phyloP scores from a whole-genome alignment of 805 yeast species.

The Yamadazyma phyllophila region DNA sequence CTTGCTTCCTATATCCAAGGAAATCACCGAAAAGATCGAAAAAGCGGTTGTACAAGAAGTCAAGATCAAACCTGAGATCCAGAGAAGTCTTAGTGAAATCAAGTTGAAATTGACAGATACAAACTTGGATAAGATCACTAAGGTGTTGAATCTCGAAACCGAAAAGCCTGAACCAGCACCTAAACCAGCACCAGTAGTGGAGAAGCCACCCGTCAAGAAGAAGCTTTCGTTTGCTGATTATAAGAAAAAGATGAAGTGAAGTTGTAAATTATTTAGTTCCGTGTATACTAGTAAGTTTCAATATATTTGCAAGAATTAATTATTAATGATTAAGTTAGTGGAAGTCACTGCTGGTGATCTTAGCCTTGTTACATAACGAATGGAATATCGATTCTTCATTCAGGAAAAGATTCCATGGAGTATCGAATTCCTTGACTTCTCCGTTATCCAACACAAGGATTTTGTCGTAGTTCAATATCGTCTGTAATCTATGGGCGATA shows the following conservation, averaged over 20 bases:
- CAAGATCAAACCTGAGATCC: constrained; percentile 12
- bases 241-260: constrained; percentile 51
- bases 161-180: constrained; percentile 8
- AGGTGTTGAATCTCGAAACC: constrained; percentile 6
- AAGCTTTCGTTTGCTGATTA: constrained; percentile 76
- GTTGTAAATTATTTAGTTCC: not conserved
- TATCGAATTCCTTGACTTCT: constrained; percentile 68
- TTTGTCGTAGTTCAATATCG: constrained; percentile 71
- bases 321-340: not conserved
- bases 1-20: constrained; percentile 1
- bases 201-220: constrained; percentile 24
- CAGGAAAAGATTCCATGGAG: constrained; percentile 60
- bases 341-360: constrained; percentile 45
- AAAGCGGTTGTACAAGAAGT: constrained; percentile 12
- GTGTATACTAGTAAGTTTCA: no score
- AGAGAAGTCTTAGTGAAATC: constrained; percentile 13
- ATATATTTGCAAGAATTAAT: not conserved
- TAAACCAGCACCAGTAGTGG: not conserved
- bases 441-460: constrained; percentile 84
- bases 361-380: constrained; percentile 62
- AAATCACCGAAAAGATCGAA: constrained; percentile 11
- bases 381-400: constrained; percentile 53
- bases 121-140: constrained; percentile 3
- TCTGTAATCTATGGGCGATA: constrained; percentile 82
- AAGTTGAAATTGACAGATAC: constrained; percentile 12